Evolutionary conservation across 2,329 filamentous ascomycete species (phyloP).

Genomic region (Aspergillus pseudoterreus): DNA sequence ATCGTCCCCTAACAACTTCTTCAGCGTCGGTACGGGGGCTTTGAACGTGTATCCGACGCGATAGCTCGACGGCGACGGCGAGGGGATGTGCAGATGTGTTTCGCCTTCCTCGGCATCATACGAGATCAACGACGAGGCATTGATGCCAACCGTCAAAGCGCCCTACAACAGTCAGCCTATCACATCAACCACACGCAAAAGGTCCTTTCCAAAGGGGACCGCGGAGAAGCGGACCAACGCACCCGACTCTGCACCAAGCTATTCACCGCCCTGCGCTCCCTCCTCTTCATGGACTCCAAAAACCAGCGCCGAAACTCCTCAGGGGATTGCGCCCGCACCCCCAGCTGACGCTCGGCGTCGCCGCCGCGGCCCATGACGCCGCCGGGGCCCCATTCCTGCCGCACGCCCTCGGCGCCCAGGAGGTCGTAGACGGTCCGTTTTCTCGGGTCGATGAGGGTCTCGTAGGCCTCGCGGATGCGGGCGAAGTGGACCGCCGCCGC

Average conservation of each 20-base stretch:
- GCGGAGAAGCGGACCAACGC: slow-evolving; percentile 11
- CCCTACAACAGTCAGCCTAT: slow-evolving; percentile 22
- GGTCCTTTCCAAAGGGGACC: neutral
- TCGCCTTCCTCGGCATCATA: slow-evolving; percentile 26
- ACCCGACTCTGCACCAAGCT: slow-evolving; percentile 36
- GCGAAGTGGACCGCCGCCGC: slow-evolving; percentile 37
- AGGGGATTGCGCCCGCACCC: slow-evolving; percentile 35
- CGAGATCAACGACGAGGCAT: slow-evolving; percentile 33
- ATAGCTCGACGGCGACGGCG: slow-evolving; percentile 22
- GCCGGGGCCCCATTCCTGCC: slow-evolving; percentile 31
- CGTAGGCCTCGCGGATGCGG: slow-evolving; percentile 40
- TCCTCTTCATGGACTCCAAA: slow-evolving; percentile 36
- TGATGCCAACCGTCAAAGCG: slow-evolving; percentile 29
- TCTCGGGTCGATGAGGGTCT: slow-evolving; percentile 38
- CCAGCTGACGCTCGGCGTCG: slow-evolving; percentile 30
- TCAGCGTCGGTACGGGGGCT: slow-evolving; percentile 28
- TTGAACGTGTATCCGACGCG: slow-evolving; percentile 34
- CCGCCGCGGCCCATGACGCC: slow-evolving; percentile 32
- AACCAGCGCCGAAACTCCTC: slow-evolving; percentile 42
- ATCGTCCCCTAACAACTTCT: slow-evolving; percentile 14
- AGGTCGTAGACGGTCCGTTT: slow-evolving; percentile 44
- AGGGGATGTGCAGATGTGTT: slow-evolving; percentile 27
- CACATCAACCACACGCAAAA: neutral
- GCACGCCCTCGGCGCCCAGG: slow-evolving; percentile 39
- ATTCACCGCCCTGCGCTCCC: slow-evolving; percentile 35